A percentile compares a stretch with the other conserved stretches of the same genome.
phyloP scores from a whole-genome alignment of 2,329 filamentous ascomycete genomes.

The Didymella pinodella region DNA sequence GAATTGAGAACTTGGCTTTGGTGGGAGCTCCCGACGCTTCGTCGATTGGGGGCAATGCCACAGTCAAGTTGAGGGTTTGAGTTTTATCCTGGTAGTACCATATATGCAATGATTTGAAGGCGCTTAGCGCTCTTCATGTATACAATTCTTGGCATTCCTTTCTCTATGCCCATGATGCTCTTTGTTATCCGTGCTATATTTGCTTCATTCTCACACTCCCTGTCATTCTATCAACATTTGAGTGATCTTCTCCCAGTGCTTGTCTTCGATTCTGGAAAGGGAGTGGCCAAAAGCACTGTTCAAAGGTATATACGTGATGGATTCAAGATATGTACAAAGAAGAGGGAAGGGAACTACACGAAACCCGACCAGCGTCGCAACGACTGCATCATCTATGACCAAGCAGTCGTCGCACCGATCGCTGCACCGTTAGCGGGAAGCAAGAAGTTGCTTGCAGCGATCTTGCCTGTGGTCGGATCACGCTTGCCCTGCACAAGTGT shows the following conservation, averaged over 20 bases:
- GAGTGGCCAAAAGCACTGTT: no score
- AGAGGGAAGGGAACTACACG: not conserved
- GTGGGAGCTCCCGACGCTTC: conserved; percentile 35
- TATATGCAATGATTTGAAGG: not conserved
- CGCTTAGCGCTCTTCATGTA: not conserved
- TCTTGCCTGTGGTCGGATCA: conserved; percentile 49
- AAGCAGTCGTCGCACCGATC: conserved; percentile 53
- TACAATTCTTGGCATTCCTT: not conserved
- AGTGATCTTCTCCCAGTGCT: no score
- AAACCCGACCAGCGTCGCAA: not conserved
- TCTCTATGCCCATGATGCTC: not conserved
- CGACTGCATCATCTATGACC: conserved; percentile 9
- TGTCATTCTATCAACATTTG: no score
- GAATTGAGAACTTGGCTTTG: conserved; percentile 63
- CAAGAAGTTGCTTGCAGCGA: conserved; percentile 55
- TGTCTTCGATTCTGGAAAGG: no score
- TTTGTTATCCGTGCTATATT: no score
- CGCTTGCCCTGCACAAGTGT: conserved; percentile 51
- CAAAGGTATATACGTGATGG: not conserved
- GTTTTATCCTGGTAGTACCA: not conserved
- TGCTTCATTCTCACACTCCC: no score
- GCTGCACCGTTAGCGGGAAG: conserved; percentile 49
- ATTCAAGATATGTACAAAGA: not conserved
- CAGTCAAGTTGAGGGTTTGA: conserved; percentile 8
- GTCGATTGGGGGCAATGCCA: conserved; percentile 24